These are phyloP conservation scores for Aechmea fasciata DNA, from an alignment of 176 grass and related monocot genomes.

Conservation along the genomic window DNA sequence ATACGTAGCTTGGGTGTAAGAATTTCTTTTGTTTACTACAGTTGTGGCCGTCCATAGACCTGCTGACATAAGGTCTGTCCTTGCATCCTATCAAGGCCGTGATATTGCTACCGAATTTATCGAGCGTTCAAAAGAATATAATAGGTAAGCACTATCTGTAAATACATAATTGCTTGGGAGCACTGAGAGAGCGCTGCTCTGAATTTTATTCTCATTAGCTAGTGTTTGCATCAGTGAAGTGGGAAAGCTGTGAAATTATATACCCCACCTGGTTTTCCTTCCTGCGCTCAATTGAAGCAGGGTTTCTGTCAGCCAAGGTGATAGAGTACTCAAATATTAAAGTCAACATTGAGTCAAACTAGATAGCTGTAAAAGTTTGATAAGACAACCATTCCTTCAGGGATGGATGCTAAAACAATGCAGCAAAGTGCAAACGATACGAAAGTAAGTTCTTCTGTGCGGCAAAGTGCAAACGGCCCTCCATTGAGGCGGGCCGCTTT, in stretches of 20 bases:
- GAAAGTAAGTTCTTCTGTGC: too few relatives aligned
- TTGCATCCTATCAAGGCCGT: conserved; percentile 69
- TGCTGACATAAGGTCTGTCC: conserved; percentile 54
- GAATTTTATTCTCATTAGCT: background rate
- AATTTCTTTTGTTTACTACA: conserved; percentile 26
- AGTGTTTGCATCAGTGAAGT: background rate
- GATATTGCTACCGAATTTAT: conserved; percentile 75
- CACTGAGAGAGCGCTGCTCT: too few relatives aligned
- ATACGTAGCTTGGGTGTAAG: conserved; percentile 6
- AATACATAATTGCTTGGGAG: background rate
- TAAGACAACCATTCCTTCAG: too few relatives aligned
- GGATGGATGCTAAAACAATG: too few relatives aligned
- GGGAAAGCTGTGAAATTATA: background rate
- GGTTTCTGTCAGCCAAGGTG: too few relatives aligned
- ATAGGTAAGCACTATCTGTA: conserved; percentile 33
- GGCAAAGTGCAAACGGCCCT: too few relatives aligned
- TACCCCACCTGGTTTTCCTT: background rate
- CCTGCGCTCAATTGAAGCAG: too few relatives aligned
- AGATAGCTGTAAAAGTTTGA: too few relatives aligned
- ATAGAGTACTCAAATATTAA: too few relatives aligned
- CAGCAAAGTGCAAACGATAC: too few relatives aligned
- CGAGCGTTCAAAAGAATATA: conserved; percentile 64
- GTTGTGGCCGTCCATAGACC: conserved; percentile 65
- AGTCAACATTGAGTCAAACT: too few relatives aligned
- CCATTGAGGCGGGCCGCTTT: too few relatives aligned